Evolutionary conservation across 139 green algal genomes (phyloP).

Genomic region (Chlamydomonas sphaeroides): DNA sequence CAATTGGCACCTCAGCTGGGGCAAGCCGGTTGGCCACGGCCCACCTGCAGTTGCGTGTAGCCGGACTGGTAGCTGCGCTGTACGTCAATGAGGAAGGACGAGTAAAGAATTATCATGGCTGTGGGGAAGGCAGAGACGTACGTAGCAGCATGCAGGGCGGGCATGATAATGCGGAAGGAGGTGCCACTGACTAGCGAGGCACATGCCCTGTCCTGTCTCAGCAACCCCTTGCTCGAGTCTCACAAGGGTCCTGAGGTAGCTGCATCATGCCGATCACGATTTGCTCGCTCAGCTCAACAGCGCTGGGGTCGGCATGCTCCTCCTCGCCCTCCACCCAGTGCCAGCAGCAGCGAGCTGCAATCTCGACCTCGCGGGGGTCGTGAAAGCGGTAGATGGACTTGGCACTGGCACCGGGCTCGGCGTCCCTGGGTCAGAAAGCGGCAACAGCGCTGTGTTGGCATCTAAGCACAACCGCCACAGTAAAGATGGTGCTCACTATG

Average conservation of each 20-base stretch:
- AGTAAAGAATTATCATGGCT: constrained; percentile 30
- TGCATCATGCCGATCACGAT: constrained; percentile 35
- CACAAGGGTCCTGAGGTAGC: constrained; percentile 19
- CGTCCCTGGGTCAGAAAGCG: neutral
- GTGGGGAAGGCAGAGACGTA: too few species aligned
- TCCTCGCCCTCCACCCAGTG: constrained; percentile 11
- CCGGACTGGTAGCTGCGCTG: constrained; percentile 38
- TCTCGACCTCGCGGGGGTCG: constrained; percentile 8
- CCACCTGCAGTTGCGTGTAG: constrained; percentile 35
- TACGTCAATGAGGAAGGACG: constrained; percentile 42
- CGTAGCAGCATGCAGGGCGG: too few species aligned
- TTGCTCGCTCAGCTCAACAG: constrained; percentile 13
- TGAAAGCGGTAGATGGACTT: constrained; percentile 30
- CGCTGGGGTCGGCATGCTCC: neutral
- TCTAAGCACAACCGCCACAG: too few species aligned
- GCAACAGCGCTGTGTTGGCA: too few species aligned
- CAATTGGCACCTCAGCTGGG: too few species aligned
- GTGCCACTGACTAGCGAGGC: too few species aligned
- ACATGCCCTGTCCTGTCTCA: too few species aligned
- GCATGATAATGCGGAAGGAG: too few species aligned
- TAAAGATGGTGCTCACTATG: neutral
- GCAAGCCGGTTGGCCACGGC: too few species aligned
- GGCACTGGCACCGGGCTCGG: neutral
- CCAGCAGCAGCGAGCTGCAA: constrained; percentile 15
- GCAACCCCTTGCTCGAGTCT: too few species aligned